phyloP scores from a whole-genome alignment of 2,329 filamentous ascomycete genomes.

The Colletotrichum chlorophyti region DNA sequence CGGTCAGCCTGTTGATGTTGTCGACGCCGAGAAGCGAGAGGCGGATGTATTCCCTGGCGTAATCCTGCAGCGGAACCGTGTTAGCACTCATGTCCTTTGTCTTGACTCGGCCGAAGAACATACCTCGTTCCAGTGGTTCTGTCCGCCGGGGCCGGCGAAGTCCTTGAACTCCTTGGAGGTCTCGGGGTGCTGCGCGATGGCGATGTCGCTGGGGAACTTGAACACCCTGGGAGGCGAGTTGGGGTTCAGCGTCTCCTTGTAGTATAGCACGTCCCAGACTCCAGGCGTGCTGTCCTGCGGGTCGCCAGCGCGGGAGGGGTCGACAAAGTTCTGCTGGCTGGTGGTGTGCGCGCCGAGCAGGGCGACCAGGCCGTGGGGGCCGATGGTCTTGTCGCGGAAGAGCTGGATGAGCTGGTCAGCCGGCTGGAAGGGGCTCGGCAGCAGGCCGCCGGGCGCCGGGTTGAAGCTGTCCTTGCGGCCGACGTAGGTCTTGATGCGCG shows the following conservation, averaged over 20 bases:
- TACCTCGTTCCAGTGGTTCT: slow-evolving; percentile 50
- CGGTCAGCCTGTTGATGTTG: slow-evolving; percentile 61
- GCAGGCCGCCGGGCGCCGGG: slow-evolving; percentile 45
- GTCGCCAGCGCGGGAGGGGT: slow-evolving; percentile 45
- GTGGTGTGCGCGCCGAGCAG: slow-evolving; percentile 62
- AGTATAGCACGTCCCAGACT: slow-evolving; percentile 61
- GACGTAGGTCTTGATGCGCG: slow-evolving; percentile 56
- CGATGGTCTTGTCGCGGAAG: slow-evolving; percentile 61
- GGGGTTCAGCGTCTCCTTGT: slow-evolving; percentile 44
- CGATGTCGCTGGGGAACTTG: slow-evolving; percentile 50
- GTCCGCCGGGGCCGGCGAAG: slow-evolving; percentile 42
- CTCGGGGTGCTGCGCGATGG: slow-evolving; percentile 43
- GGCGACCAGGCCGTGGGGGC: slow-evolving; percentile 55
- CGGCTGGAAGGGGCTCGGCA: slow-evolving; percentile 50
- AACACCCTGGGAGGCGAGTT: slow-evolving; percentile 44
- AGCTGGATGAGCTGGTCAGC: slow-evolving; percentile 54
- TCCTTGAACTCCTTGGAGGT: slow-evolving; percentile 45
- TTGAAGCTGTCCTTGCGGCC: slow-evolving; percentile 54
- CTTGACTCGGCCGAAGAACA: slow-evolving; percentile 11
- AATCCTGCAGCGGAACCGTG: slow-evolving; percentile 43
- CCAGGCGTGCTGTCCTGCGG: slow-evolving; percentile 60
- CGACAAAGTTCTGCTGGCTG: slow-evolving; percentile 54
- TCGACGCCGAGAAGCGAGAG: slow-evolving; percentile 64
- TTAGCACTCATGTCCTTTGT: not conserved
- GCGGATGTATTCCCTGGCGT: slow-evolving; percentile 59